Percentiles rank a stretch among this genome's conserved stretches.
phyloP scores from a whole-genome alignment of 331 rosid species.

The Quercus tomentella region DNA sequence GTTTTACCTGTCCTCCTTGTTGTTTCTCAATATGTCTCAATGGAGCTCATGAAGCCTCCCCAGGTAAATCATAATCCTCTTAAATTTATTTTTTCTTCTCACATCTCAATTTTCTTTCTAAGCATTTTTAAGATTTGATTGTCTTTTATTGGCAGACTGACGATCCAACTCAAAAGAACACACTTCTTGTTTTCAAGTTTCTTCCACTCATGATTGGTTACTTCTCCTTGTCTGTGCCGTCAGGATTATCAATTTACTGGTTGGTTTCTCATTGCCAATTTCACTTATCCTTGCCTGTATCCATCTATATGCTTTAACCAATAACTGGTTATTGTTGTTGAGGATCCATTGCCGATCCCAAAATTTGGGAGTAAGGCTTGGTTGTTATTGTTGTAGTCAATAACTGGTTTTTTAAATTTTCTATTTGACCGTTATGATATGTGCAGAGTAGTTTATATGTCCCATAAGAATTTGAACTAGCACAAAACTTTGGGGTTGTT shows the following conservation, averaged over 20 bases:
- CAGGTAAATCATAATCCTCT: conserved; percentile 48
- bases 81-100: background rate
- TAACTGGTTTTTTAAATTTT: background rate
- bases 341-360: no score
- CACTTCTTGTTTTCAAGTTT: conserved; percentile 89
- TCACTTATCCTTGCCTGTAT: background rate
- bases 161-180: conserved; percentile 87
- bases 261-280: conserved; percentile 45
- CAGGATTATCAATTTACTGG: conserved; percentile 98
- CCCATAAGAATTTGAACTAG: background rate
- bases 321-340: background rate
- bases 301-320: background rate
- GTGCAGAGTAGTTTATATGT: background rate
- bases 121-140: conserved; percentile 16
- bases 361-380: no score
- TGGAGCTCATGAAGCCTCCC: conserved; percentile 99
- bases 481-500: background rate
- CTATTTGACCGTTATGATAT: background rate
- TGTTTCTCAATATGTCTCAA: conserved; percentile 77
- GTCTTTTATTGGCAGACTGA: conserved; percentile 69
- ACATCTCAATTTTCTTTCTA: conserved; percentile 5
- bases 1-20: conserved; percentile 92
- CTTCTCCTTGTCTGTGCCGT: conserved; percentile 95
- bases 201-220: conserved; percentile 99
- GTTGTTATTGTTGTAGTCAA: background rate